Base-by-base conservation (phyloP, 148 eudicot genomes). In the Rhododendron kiyosumense region DNA sequence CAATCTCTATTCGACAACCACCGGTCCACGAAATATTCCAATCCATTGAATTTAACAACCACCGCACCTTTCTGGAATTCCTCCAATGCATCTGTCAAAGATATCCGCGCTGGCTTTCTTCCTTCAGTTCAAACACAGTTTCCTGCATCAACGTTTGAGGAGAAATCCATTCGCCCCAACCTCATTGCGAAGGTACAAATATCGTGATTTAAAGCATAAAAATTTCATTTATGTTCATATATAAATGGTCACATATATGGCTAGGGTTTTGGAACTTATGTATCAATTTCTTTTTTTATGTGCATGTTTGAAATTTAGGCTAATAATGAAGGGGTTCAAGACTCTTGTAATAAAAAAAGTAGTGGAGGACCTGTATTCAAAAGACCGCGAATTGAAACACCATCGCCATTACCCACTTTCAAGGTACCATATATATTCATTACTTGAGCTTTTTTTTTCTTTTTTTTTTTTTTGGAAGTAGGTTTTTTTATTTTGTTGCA, bases 381-480 rank as follows among this genome's bases (percentile, higher is more conserved):
- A 88, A 92, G 94, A 81, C 89, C 89, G 11, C 82, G 96, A 78
- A 89, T 93, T 67, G 95, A 94, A 86, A 94, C 96, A 1, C 97
- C 97, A 20, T 94, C 98, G 20, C 90, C 96, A 46, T 86, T 93
- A 73, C 97, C 98, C 85, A 92, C 98, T 45, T 96, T 96, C 84
- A 96, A 96, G 98, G 98, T 96, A 91, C n/a, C 38, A 14, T 9
- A 45, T 18, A 51, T 32, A 17, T 7, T 32, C 43, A 14, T 81
- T 52, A 22, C 51, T 7, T 26, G 61, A n/a, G 6, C 28, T 49
- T 79, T 28, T 2, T 22, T 63, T 9, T 63, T n/a, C 34, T 32
- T 28, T 79, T 28, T 79, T 14, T 2, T 8, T 9, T n/a, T 65
- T n/a, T 51, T 3, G 11, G 7, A 14, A 38, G 14, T 22, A 65